Percentiles rank a stretch among this genome's conserved stretches.
Conservation (phyloP, 768 basidiomycete species). For the Daedaleopsis sinensis region DNA sequence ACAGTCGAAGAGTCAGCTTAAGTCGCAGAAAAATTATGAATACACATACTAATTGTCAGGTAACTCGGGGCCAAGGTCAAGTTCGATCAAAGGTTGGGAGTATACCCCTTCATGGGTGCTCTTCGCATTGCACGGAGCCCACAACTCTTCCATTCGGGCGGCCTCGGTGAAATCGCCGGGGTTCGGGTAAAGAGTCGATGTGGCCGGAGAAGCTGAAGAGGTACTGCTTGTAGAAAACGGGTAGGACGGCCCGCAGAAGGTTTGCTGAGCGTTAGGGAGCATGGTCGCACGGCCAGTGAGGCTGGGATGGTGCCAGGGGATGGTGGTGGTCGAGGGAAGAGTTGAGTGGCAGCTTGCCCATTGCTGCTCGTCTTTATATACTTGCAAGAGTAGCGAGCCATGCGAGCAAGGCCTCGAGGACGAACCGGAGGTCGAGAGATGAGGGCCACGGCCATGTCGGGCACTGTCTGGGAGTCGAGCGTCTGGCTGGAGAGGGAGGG, state of each 20-base stretch:
- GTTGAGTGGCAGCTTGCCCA: background rate
- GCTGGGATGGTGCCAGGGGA: background rate
- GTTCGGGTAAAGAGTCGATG: background rate
- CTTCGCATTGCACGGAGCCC: too few relatives aligned
- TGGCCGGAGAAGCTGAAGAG: background rate
- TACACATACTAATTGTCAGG: background rate
- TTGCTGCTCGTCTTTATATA: background rate
- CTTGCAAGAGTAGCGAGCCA: background rate
- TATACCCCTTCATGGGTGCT: background rate
- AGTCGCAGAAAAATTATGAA: too few relatives aligned
- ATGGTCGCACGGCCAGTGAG: background rate
- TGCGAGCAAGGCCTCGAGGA: background rate
- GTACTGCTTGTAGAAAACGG: background rate
- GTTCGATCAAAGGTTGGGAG: background rate
- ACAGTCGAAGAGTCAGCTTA: background rate
- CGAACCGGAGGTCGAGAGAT: background rate
- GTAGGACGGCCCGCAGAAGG: background rate
- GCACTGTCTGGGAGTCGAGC: too few relatives aligned
- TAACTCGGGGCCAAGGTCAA: background rate
- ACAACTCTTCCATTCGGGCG: too few relatives aligned
- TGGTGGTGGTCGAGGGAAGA: background rate
- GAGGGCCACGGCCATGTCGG: too few relatives aligned
- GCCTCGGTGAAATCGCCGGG: background rate
- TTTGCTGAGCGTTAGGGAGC: background rate
- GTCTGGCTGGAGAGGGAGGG: too few relatives aligned